Evolutionary conservation across 257 asterid species (phyloP), one percentile per base, ranked within the genome.

Genomic region (Capsicum baccatum): DNA sequence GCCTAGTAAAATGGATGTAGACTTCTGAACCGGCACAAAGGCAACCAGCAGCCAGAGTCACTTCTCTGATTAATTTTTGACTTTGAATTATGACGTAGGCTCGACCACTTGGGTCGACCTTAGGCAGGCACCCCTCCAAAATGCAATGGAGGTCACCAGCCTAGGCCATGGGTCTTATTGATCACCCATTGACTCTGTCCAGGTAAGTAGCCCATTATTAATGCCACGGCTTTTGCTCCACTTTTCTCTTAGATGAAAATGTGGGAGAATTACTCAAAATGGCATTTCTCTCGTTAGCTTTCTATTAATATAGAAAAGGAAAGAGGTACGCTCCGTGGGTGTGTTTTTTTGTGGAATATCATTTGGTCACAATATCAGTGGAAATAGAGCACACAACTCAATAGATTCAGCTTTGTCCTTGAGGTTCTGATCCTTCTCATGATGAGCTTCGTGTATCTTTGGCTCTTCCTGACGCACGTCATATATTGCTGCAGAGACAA

Each of bases 61-160:
- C 42, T 37, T 37, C 42, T 37, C 4, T 37, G 3, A 37, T 37
- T 4, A 44, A 44, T 21, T 21, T 21, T 21, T 21, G 26, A 26
- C 33, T 26, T 26, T 1, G 33, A 26, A 26, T 37, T 84, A 84
- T 73, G 89, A 84, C 81, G 11, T 74, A 84, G 85, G 89, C 82
- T 86, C 89, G 69, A 91, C 89, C 88, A 82, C 89, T 85, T 88
- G 87, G 82, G 88, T 68, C 84, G 88, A 90, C 91, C 91, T 90
- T 89, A 89, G 79, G 10, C 83, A 3, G 44, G 82, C 84, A 12
- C 89, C 92, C 90, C 87, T 87, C 80, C 87, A 0, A 62, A 55
- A 87, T 86, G 88, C 91, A 86, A 84, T 88, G 84, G 42, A 84
- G 56, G 88, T 84, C 83, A 74, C 85, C 50, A 16, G 1, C 83